These are phyloP conservation scores for Thermothielavioides terrestris DNA, from an alignment of 495 filamentous ascomycete genomes.

Conservation along the genomic window DNA sequence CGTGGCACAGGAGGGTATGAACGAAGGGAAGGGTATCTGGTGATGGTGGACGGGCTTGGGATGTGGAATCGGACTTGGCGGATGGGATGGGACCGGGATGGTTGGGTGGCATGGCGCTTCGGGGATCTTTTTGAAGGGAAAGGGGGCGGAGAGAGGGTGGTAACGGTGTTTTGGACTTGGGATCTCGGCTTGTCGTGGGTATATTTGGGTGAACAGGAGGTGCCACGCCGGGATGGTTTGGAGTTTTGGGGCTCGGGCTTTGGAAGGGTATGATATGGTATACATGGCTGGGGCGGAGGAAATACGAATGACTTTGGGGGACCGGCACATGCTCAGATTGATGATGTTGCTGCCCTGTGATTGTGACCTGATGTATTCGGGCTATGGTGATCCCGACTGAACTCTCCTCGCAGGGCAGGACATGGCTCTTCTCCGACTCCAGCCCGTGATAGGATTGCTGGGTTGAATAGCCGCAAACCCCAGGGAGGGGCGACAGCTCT, in stretches of 20 bases:
- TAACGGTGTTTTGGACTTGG: no score
- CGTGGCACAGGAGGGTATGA: background rate
- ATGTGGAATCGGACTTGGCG: background rate
- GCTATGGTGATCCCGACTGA: no score
- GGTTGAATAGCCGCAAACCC: no score
- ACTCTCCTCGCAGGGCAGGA: no score
- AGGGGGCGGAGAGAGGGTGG: no score
- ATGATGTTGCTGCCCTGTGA: background rate
- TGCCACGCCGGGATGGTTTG: background rate
- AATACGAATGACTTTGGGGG: background rate
- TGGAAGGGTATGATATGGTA: background rate
- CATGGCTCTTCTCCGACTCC: no score
- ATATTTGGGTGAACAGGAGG: no score
- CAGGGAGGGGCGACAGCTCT: no score
- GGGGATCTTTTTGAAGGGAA: background rate
- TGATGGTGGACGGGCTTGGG: constrained; percentile 4
- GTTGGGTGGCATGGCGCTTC: background rate
- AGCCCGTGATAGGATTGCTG: no score
- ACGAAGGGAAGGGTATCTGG: background rate
- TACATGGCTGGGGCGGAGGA: background rate
- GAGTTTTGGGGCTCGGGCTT: no score
- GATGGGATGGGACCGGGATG: no score
- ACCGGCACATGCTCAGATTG: background rate
- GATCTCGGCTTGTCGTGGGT: no score
- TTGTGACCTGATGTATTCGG: background rate